A percentile compares a stretch with the other conserved stretches of the same genome.
phyloP scores from a whole-genome alignment of 305 asterid species.

The Fraxinus floribunda region DNA sequence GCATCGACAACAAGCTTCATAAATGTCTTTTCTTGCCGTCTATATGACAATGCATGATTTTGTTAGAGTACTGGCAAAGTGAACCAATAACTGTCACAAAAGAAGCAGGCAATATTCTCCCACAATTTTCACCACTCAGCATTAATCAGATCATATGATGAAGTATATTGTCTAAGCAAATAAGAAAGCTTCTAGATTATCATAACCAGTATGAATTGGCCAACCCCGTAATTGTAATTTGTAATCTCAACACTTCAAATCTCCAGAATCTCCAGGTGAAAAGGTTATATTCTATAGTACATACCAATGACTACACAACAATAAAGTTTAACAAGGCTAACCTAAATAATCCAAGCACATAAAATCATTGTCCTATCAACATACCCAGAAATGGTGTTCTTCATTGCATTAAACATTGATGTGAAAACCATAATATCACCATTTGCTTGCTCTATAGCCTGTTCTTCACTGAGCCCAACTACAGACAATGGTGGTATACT shows the following conservation, averaged over 20 bases:
- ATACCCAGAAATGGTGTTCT: constrained; percentile 97
- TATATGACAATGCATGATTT: constrained; percentile 20
- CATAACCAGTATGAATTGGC: neutral
- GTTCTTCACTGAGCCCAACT: constrained; percentile 89
- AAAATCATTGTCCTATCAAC: constrained; percentile 12
- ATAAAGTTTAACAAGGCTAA: neutral
- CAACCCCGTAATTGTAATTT: neutral
- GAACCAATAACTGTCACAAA: neutral
- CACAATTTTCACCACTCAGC: neutral
- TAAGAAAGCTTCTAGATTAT: neutral
- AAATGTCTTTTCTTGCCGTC: constrained; percentile 87
- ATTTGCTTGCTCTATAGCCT: constrained; percentile 74
- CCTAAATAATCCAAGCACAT: constrained; percentile 9
- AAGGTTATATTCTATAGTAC: neutral
- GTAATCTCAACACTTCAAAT: neutral
- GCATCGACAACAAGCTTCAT: constrained; percentile 94
- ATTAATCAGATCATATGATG: neutral
- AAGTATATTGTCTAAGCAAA: neutral
- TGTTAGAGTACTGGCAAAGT: constrained; percentile 3
- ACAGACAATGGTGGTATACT: constrained; percentile 98
- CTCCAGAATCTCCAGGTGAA: neutral
- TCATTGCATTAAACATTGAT: constrained; percentile 94
- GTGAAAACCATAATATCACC: constrained; percentile 82
- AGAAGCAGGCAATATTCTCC: neutral
- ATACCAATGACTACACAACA: neutral